Percentiles rank a stretch among this genome's conserved stretches.
Evolutionary conservation across 805 yeast species (phyloP).

Genomic region (Yarrowia sp.): DNA sequence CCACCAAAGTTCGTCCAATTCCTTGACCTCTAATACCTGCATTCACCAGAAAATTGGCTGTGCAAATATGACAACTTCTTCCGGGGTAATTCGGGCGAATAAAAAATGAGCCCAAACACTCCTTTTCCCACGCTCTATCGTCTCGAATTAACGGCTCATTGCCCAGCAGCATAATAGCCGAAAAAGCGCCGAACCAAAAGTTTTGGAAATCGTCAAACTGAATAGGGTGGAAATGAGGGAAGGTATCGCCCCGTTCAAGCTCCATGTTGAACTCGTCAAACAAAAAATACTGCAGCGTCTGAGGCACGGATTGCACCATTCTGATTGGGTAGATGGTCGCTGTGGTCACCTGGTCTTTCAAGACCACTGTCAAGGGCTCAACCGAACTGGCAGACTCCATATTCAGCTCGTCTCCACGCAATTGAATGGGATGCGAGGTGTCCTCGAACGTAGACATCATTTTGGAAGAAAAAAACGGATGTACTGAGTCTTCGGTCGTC

Average conservation of each 20-base stretch:
- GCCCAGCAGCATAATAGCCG: constrained; percentile 77
- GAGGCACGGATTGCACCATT: constrained; percentile 65
- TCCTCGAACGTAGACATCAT: constrained; percentile 18
- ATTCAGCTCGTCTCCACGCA: constrained; percentile 15
- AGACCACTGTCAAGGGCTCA: constrained; percentile 69
- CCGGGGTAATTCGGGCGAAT: constrained; percentile 91
- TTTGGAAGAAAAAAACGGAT: too few species aligned
- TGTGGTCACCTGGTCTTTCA: constrained; percentile 85
- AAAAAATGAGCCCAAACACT: constrained; percentile 83
- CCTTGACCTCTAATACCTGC: constrained; percentile 92
- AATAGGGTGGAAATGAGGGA: constrained; percentile 79
- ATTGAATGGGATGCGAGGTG: constrained; percentile 14
- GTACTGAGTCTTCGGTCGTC: too few species aligned
- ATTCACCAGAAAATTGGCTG: constrained; percentile 83
- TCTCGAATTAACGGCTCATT: constrained; percentile 54
- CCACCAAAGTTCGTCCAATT: constrained; percentile 80
- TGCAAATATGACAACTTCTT: constrained; percentile 87
- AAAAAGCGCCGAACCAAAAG: constrained; percentile 86
- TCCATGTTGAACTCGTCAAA: constrained; percentile 94
- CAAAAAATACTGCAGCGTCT: constrained; percentile 71
- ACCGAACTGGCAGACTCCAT: constrained; percentile 32
- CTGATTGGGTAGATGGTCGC: constrained; percentile 90
- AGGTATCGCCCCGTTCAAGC: constrained; percentile 81
- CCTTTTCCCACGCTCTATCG: constrained; percentile 81
- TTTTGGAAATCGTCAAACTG: constrained; percentile 72